Base-by-base conservation (phyloP, 768 basidiomycete species). In the Cubamyces sp. region DNA sequence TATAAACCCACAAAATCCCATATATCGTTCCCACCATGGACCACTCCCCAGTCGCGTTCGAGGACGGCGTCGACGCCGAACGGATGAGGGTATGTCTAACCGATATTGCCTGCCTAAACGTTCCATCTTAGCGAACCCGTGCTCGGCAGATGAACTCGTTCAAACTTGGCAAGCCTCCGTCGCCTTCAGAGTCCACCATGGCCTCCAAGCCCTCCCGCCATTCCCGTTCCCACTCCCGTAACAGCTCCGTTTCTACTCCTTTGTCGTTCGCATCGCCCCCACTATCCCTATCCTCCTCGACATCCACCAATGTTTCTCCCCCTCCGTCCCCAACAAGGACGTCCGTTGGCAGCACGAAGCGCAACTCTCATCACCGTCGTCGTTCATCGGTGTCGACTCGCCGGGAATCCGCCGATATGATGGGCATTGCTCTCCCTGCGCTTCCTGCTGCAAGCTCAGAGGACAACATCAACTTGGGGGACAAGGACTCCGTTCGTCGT, bases 331-430 rank as follows among this genome's bases (percentile, higher is more conserved):
- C 73, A 62, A 54, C 69, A 58, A 67, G 70, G 68, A 61, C 67
- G 47, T 64, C 66, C 21, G 56, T 61, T 9, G 66, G 68, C 50
- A 69, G 67, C 26, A 39, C 82, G 26, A 88, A 87, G 68, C 88
- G 87, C 66, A 83, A 83, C 61, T 95, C 94, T 0, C 92, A 93
- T 68, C 94, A 96, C 68, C 82, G 85, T 15, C 91, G 94, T 50
- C 85, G 86, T 43, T 94, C 93, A 1, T 93, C 91, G 25, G 92
- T 96, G 26, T 93, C 94, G 11, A 96, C 94, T 42, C 87, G 93
- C 63, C 84, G 82, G 66, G 94, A 96, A 77, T 94, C 92, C 19
- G 90, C 92, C 18, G 94, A 96, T 69, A 78, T 96, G 70, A 95
- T 96, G 91, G 92, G 92, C 26, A 83, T 92, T 14, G 76, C 88